A percentile compares a stretch with the other conserved stretches of the same genome.
phyloP scores from a whole-genome alignment of 352 stramenopile genomes.

The Pythium chondricola region DNA sequence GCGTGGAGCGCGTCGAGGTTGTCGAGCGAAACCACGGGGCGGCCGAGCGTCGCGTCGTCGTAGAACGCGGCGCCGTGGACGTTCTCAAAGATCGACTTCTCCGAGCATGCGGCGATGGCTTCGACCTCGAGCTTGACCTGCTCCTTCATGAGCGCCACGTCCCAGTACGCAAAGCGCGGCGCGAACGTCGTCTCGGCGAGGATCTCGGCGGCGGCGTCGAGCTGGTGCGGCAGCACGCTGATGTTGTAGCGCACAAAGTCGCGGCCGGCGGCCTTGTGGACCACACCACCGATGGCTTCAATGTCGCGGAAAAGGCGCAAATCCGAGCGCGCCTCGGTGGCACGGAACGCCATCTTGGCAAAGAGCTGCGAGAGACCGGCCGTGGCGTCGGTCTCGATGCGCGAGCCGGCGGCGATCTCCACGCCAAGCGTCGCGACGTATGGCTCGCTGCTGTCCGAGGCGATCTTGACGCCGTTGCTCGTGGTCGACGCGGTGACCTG shows the following conservation, averaged over 20 bases:
- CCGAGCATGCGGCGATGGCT: constrained; percentile 29
- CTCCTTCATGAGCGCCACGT: constrained; percentile 69
- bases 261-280: constrained; percentile 49
- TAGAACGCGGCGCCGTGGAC: constrained; percentile 80
- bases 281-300: constrained; percentile 66
- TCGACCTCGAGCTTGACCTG: constrained; percentile 53
- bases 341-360: constrained; percentile 80
- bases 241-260: constrained; percentile 80
- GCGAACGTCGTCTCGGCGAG: constrained; percentile 75
- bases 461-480: constrained; percentile 49
- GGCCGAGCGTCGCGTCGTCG: constrained; percentile 66
- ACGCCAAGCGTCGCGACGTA: constrained; percentile 61
- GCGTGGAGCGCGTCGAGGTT: constrained; percentile 46
- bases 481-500: constrained; percentile 31
- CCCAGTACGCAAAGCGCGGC: constrained; percentile 72
- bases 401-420: constrained; percentile 49
- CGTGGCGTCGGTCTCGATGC: constrained; percentile 63
- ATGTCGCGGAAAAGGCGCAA: constrained; percentile 79
- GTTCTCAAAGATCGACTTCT: constrained; percentile 43
- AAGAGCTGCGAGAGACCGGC: constrained; percentile 75
- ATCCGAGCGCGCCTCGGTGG: constrained; percentile 66
- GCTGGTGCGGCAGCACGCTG: constrained; percentile 61
- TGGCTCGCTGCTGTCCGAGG: constrained; percentile 41
- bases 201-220: constrained; percentile 62
- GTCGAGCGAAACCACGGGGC: constrained; percentile 34